Evolutionary conservation across 2,329 filamentous ascomycete species (phyloP).

Genomic region (Phyllosticta ampelicida): DNA sequence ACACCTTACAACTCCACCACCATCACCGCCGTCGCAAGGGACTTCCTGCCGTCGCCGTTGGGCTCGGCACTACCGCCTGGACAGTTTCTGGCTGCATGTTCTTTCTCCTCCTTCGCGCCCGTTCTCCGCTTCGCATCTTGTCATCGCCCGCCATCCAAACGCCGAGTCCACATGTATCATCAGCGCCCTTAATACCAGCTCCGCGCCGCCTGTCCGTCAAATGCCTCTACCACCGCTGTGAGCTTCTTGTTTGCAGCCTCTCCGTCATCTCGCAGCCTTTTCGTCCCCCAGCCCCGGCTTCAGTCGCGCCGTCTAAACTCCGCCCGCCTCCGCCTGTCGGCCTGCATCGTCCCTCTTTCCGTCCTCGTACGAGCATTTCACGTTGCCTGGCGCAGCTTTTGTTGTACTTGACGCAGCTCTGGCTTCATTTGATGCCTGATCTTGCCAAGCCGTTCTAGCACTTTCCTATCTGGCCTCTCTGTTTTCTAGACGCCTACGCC

Average conservation of each 20-base stretch:
- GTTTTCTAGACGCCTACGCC: background rate
- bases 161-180: background rate
- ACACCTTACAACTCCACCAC: background rate
- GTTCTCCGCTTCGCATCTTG: background rate
- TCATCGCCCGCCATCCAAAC: background rate
- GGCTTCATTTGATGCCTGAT: background rate
- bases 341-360: background rate
- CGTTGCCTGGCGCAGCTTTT: background rate
- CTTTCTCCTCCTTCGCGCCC: background rate
- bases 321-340: background rate
- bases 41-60: background rate
- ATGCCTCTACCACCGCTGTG: background rate
- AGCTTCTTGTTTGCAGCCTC: background rate
- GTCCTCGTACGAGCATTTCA: background rate
- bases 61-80: background rate
- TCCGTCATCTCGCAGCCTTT: background rate
- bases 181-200: background rate
- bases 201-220: background rate
- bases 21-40: background rate
- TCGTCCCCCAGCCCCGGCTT: background rate
- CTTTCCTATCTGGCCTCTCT: background rate
- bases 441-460: background rate
- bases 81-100: background rate
- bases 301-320: background rate
- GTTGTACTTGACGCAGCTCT: background rate